Evolutionary conservation across 768 basidiomycete species (phyloP).

Genomic region (Mycena floridula): DNA sequence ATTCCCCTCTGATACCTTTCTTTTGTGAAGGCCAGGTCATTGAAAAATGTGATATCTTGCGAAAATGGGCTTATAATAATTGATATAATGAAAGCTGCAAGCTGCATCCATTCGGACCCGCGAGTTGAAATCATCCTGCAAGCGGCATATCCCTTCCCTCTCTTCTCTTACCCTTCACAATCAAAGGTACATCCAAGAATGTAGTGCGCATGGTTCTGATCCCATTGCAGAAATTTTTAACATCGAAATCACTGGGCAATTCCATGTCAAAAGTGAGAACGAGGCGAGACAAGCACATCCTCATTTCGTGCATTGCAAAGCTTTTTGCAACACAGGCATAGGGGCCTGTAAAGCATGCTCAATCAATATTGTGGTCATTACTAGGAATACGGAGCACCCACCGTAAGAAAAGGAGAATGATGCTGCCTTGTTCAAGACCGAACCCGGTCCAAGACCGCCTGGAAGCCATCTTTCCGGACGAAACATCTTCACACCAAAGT

Average conservation of each 20-base stretch:
- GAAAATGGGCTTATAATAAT: too few species aligned
- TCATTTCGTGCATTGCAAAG: neutral
- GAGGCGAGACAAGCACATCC: neutral
- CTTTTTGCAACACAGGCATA: neutral
- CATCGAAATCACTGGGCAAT: neutral
- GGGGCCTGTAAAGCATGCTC: neutral
- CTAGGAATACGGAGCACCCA: neutral
- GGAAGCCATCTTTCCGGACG: slow-evolving; percentile 26
- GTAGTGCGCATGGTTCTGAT: neutral
- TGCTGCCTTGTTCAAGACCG: slow-evolving; percentile 17
- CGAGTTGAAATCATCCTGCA: too few species aligned
- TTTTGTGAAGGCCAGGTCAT: too few species aligned
- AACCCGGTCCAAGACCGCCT: slow-evolving; percentile 21
- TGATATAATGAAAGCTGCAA: too few species aligned
- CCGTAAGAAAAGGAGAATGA: neutral
- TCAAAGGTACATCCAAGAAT: neutral
- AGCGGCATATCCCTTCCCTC: too few species aligned
- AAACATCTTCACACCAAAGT: too few species aligned
- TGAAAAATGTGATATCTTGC: too few species aligned
- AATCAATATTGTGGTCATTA: neutral
- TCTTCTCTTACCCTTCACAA: neutral
- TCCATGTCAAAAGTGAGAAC: neutral
- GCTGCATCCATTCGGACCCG: too few species aligned
- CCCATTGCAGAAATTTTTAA: neutral
- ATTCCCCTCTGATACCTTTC: too few species aligned